Percentiles rank a stretch among this genome's conserved stretches.
Evolutionary conservation across 768 basidiomycete genomes (phyloP).

Genomic region (Megacollybia marginata): DNA sequence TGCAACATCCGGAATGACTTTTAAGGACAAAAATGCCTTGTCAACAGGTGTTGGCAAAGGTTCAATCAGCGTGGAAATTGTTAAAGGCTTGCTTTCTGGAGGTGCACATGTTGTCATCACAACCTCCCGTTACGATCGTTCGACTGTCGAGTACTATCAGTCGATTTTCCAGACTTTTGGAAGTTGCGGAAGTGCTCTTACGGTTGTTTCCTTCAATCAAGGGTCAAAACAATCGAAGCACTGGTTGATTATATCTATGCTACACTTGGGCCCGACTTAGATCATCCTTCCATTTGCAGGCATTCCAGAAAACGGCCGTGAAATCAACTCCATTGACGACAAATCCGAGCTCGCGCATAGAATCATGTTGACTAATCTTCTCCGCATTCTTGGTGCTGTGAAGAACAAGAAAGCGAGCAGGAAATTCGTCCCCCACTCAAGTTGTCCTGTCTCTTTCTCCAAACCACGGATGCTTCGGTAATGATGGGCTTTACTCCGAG

Average conservation of each 20-base stretch:
- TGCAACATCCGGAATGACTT: constrained; percentile 87
- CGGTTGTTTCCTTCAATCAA: constrained; percentile 98
- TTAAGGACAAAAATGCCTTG: too few relatives aligned
- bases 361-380: too few relatives aligned
- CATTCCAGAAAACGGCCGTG: too few relatives aligned
- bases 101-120: too few relatives aligned
- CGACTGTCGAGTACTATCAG: constrained; percentile 97
- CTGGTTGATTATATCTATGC: too few relatives aligned
- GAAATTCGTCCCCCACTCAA: constrained; percentile 96
- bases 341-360: too few relatives aligned
- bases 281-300: constrained; percentile 98
- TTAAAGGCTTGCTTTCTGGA: too few relatives aligned
- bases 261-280: constrained; percentile 95
- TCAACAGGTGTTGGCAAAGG: too few relatives aligned
- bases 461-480: constrained; percentile 96
- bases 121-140: too few relatives aligned
- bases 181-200: too few relatives aligned
- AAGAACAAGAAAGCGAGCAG: constrained; percentile 98
- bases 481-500: constrained; percentile 96
- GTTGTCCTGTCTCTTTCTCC: constrained; percentile 97
- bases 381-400: constrained; percentile 93
- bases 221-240: constrained; percentile 98
- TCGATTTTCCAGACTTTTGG: constrained; percentile 95
- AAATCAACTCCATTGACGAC: too few relatives aligned
- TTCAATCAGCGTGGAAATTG: too few relatives aligned